phyloP scores from a whole-genome alignment of 164 flowering plant species.

The Magnolia officinalis region DNA sequence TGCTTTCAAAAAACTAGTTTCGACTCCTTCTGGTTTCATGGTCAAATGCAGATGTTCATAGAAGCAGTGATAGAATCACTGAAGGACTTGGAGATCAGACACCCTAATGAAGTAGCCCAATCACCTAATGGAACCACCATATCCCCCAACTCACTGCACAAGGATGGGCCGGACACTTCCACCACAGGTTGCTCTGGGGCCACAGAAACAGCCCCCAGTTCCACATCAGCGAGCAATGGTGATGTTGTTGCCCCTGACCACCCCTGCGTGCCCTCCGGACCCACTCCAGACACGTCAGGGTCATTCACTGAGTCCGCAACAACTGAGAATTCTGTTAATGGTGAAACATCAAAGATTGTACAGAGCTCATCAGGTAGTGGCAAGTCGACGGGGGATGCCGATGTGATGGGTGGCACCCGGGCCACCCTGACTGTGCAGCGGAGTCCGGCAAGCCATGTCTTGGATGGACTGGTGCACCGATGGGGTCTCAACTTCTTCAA shows the following conservation, averaged over 20 bases:
- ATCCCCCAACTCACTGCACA: conserved; percentile 18
- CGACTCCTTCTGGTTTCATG: background rate
- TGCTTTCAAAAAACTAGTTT: background rate
- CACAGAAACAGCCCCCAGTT: conserved; percentile 17
- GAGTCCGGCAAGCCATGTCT: conserved; percentile 49
- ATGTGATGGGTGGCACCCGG: conserved; percentile 46
- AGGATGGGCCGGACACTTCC: conserved; percentile 24
- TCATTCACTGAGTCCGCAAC: conserved; percentile 5
- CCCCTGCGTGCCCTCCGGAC: background rate
- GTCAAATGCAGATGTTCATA: conserved; percentile 68
- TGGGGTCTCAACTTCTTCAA: conserved; percentile 83
- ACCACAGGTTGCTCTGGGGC: conserved; percentile 12
- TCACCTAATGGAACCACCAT: conserved; percentile 14
- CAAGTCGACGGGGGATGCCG: conserved; percentile 20
- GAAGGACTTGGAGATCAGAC: conserved; percentile 54
- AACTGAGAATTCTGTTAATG: conserved; percentile 14
- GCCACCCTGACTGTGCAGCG: conserved; percentile 62
- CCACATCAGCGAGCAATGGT: conserved; percentile 12
- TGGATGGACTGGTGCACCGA: conserved; percentile 76
- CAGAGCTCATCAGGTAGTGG: conserved; percentile 20
- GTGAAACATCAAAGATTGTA: conserved; percentile 26
- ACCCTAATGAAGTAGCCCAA: conserved; percentile 33
- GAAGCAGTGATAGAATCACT: conserved; percentile 77
- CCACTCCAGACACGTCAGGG: conserved; percentile 2
- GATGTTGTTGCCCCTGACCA: conserved; percentile 8